Evolutionary conservation across 2,329 filamentous ascomycete genomes (phyloP), one percentile per base, ranked within the genome.

Genomic region (Davidsoniella neocaledoniae): DNA sequence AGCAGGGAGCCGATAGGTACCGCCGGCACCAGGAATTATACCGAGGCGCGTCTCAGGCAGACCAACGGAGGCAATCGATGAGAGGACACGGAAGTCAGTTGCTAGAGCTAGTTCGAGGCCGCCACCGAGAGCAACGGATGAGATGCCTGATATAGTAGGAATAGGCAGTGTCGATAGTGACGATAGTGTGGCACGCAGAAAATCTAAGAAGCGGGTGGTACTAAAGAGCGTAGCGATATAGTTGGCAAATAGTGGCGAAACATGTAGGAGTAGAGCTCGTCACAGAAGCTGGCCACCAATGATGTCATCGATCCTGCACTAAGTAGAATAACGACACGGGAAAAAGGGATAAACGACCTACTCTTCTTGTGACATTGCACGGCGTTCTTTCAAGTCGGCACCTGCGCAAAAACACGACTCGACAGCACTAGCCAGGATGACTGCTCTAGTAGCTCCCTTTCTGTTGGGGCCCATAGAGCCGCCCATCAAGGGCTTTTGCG

Each of bases 1-100:
- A 7, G 73, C 75, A 1, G 87, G 86, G 0, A 98, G 77, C 8
- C 91, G 81, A 64, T 86, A 86, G 1, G 90, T 96, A 53, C 90
- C 91, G 41, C 91, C 91, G 2, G 90, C 91, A 53, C 91, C 91
- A 2, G 91, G 91, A 56, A 98, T 83, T 62, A 98, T 98, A 50
- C 83, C 91, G 2, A 98, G 74, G 2, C 88, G 75, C 1, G 91
- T 96, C 64, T 98, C 91, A 1, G 91, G 91, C 4, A 96, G 76
- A 0, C 79, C 88, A 49, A 98, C 78, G 21, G 72, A 68, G 14
- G 86, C 83, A 33, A 80, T 83, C 38, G 84, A 86, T 29, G 80
- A 76, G 56, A 96, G 81, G 48, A 98, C 81, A 56, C 91, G 86
- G 65, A 98, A 79, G 64, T 91, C 80, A 1, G 90, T 94, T 57